Evolutionary conservation across 2,329 filamentous ascomycete species (phyloP).

Genomic region (Penicillium rolfsii): DNA sequence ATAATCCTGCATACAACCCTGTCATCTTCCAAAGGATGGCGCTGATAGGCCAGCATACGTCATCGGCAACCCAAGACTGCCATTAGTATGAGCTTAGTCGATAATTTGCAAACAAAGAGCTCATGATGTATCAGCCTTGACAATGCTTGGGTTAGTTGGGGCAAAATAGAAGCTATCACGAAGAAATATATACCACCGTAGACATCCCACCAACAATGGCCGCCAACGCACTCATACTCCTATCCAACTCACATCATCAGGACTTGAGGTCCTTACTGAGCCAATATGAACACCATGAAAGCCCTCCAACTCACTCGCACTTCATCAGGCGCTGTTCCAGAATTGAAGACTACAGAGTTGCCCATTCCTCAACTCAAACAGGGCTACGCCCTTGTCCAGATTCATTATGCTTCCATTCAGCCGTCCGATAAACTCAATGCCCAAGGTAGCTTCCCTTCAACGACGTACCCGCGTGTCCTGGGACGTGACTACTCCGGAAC

Average conservation of each 20-base stretch:
- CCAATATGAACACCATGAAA: slow-evolving; percentile 16
- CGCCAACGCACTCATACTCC: background rate
- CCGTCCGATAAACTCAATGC: slow-evolving; percentile 38
- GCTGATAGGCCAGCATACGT: too few species aligned
- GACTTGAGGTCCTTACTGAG: background rate
- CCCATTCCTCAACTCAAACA: slow-evolving; percentile 25
- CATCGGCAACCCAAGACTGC: background rate
- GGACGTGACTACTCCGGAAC: slow-evolving; percentile 40
- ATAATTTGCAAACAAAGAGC: background rate
- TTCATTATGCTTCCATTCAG: slow-evolving; percentile 34
- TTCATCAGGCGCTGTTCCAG: background rate
- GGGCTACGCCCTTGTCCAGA: slow-evolving; percentile 31
- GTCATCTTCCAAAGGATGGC: too few species aligned
- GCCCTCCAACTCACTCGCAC: slow-evolving; percentile 14
- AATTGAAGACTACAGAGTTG: slow-evolving; percentile 1
- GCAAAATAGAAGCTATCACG: background rate
- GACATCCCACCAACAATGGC: background rate
- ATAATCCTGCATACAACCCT: too few species aligned
- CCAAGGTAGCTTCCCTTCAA: slow-evolving; percentile 37
- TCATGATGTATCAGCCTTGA: background rate
- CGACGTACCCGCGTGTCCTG: slow-evolving; percentile 32
- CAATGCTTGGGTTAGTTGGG: background rate
- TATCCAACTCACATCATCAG: background rate
- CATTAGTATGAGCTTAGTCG: background rate
- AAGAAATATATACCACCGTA: background rate